Evolutionary conservation across 805 yeast species (phyloP).

Genomic region (Torulaspora quercuum): DNA sequence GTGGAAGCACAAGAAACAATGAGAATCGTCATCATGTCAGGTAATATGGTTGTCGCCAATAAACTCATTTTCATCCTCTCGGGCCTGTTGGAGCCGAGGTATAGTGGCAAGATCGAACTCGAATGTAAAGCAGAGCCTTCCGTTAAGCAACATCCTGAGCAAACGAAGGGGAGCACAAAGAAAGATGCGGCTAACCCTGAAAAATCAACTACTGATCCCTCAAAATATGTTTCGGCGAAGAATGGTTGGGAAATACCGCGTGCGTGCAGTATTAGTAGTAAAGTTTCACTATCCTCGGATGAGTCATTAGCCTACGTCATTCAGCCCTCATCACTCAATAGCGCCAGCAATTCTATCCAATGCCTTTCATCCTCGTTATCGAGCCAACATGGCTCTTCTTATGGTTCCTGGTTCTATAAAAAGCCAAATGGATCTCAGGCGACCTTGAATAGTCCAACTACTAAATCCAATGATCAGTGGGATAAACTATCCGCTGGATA

Average conservation of each 20-base stretch:
- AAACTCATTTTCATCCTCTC: constrained; percentile 52
- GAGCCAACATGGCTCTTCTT: constrained; percentile 32
- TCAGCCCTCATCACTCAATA: constrained; percentile 38
- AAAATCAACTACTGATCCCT: constrained; percentile 24
- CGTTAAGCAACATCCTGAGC: constrained; percentile 1
- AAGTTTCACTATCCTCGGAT: constrained; percentile 35
- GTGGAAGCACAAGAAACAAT: constrained; percentile 36
- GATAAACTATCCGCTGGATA: constrained; percentile 25
- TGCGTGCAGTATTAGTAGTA: constrained; percentile 28
- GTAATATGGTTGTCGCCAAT: constrained; percentile 58
- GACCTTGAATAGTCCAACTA: constrained; percentile 27
- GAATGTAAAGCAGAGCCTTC: constrained; percentile 13
- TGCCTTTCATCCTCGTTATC: constrained; percentile 41
- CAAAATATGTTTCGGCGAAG: constrained; percentile 23
- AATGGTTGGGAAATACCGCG: constrained; percentile 44
- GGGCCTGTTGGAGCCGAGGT: constrained; percentile 45
- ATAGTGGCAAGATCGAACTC: constrained; percentile 20
- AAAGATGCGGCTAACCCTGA: constrained; percentile 2
- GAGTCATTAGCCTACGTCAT: constrained; percentile 31
- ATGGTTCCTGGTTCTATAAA: constrained; percentile 37
- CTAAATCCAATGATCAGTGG: constrained; percentile 25
- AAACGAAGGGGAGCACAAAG: constrained; percentile 8
- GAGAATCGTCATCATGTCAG: constrained; percentile 54
- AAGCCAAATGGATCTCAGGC: constrained; percentile 25
- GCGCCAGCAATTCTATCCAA: constrained; percentile 37